Evolutionary conservation across 495 filamentous ascomycete species (phyloP).

Genomic region (Lasiosphaeria ovina): DNA sequence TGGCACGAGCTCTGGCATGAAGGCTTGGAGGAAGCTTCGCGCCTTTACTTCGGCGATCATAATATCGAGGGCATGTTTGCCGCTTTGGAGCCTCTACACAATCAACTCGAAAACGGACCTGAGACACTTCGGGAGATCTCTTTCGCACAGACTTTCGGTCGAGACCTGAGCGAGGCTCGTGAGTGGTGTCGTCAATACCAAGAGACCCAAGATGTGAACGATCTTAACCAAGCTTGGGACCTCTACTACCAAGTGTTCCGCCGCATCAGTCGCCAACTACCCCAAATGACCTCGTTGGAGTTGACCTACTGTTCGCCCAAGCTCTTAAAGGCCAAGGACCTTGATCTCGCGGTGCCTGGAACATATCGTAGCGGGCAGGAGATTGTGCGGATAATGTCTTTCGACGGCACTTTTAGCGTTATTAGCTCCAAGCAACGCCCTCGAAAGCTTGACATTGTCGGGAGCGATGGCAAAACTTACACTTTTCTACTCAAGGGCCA

Average conservation of each 20-base stretch:
- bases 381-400: conserved; percentile 80
- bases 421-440: conserved; percentile 97
- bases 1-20: conserved; percentile 99
- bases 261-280: conserved; percentile 89
- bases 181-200: conserved; percentile 95
- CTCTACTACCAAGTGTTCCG: conserved; percentile 97
- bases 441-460: conserved; percentile 80
- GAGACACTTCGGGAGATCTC: conserved; percentile 94
- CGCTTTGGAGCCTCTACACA: conserved; percentile 84
- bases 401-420: conserved; percentile 84
- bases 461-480: conserved; percentile 82
- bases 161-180: conserved; percentile 88
- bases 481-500: conserved; percentile 92
- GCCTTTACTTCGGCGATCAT: conserved; percentile 87
- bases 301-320: conserved; percentile 94
- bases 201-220: conserved; percentile 79
- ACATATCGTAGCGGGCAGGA: conserved; percentile 88
- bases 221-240: conserved; percentile 97
- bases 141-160: conserved; percentile 95
- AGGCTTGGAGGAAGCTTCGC: conserved; percentile 93
- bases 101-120: conserved; percentile 82
- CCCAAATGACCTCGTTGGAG: conserved; percentile 87
- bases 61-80: conserved; percentile 97
- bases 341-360: conserved; percentile 90
- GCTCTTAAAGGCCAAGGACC: conserved; percentile 73